Percentiles rank a stretch among this genome's conserved stretches.
These are phyloP conservation scores for Phtheirospermum japonicum DNA, from an alignment of 257 asterid genomes.

Conservation along the genomic window DNA sequence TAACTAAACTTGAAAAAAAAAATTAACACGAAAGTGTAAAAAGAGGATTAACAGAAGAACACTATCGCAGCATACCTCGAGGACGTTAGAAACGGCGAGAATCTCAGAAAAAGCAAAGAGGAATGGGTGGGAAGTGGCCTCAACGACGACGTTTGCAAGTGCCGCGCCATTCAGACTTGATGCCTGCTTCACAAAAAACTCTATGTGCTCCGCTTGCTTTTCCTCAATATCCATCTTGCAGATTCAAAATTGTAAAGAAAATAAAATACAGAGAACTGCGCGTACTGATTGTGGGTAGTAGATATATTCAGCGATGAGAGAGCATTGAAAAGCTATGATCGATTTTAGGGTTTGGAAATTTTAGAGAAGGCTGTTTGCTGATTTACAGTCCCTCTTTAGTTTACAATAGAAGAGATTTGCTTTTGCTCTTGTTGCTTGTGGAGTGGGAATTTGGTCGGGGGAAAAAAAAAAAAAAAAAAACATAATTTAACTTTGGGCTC, in stretches of 20 bases:
- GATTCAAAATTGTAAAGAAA: neutral
- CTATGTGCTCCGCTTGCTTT: conserved; percentile 81
- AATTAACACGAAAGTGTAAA: too few species aligned
- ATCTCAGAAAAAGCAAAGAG: conserved; percentile 51
- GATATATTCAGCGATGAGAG: too few species aligned
- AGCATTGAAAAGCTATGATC: conserved; percentile 23
- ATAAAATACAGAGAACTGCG: conserved; percentile 16
- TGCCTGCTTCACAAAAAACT: conserved; percentile 71
- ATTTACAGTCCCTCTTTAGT: conserved; percentile 6
- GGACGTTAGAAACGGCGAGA: too few species aligned
- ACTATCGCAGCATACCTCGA: too few species aligned
- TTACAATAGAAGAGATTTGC: conserved; percentile 4
- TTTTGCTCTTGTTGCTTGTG: neutral
- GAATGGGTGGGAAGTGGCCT: conserved; percentile 86
- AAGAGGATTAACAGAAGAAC: too few species aligned
- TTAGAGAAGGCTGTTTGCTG: conserved; percentile 8
- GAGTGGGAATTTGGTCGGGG: too few species aligned
- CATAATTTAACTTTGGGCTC: too few species aligned
- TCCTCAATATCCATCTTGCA: conserved; percentile 73
- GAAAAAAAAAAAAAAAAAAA: too few species aligned
- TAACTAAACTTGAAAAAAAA: too few species aligned
- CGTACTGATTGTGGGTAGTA: too few species aligned
- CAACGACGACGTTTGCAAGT: conserved; percentile 52
- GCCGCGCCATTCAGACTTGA: conserved; percentile 48
- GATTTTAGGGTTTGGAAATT: conserved; percentile 26